Base-by-base conservation (phyloP, 75 land plant genomes). In the Pinus tabuliformis region DNA sequence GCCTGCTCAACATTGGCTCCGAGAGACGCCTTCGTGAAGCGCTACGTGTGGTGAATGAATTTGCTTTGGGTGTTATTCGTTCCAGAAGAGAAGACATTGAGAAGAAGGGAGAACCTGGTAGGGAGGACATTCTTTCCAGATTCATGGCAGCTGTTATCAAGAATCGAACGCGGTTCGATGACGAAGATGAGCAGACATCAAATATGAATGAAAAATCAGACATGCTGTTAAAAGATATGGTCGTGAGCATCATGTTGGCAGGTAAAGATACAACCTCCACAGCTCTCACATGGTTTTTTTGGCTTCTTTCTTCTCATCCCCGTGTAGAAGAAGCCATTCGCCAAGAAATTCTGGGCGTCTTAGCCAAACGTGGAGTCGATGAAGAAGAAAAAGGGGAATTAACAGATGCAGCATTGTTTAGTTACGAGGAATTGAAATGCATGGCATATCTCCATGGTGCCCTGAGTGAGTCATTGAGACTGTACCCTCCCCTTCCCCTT, bases 371-470 rank as follows among this genome's bases (percentile, higher is more conserved):
- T 17, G 17, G 68, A 80, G 45, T 26, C 2, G 49, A 59, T 18
- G 49, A 33, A 24, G 33, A 20, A 24, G 33, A 37, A 21, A 33
- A 1, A 13, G 15, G 24, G 24, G 80, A 33, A 11, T 22, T 14
- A 20, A 71, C 2, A 1, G 58, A 26, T 26, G 52, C 0, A 18
- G 22, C 21, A 17, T 26, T 70, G 24, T 83, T 81, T 77, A 59
- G 57, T 1, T 61, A 63, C 18, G 80, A 62, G 45, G 87, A 85
- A 75, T 75, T 85, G 4, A 78, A 64, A 42, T 56, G 76, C 77
- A 81, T 85, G 87, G 2, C 70, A 6, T 85, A 81, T 42, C 54
- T 81, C 59, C 87, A 85, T 15, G 80, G 81, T n/a, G 87, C 81
- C 17, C 11, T 85, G 57, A 24, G 26, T 12, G 87, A 85, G 65